Base-by-base conservation (phyloP, 768 basidiomycete species). In the Podaxis sp. region DNA sequence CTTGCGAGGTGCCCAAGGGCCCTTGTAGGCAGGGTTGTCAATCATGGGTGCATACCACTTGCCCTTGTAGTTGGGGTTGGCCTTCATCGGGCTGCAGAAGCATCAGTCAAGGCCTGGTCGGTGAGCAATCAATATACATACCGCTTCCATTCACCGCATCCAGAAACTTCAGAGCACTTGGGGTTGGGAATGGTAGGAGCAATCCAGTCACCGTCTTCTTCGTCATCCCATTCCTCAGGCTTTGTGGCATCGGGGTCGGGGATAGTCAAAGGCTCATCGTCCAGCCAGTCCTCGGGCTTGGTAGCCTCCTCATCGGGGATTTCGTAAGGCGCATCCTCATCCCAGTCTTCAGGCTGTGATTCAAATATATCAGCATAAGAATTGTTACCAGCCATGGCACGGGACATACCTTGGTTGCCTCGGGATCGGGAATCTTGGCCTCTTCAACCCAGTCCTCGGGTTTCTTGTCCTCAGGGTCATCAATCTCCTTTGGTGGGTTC, bases 151-250 rank as follows among this genome's bases (percentile, higher is more conserved):
- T 89, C 88, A 71, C 97, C 97, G 71, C 97, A 99, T 30, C 97
- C 97, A 69, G 95, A 86, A 64, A 87, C 96, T 60, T 88, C 90
- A 66, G 86, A 80, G 73, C 97, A 99, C 73, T 87, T 90, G 66
- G 96, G 93, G 84, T 99, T 99, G 63, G 84, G 77, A 61, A 99
- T 81, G 61, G 87, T 87, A 33, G 97, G 96, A 6, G 96, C 84
- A 66, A 99, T 86, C 95, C 95, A 99, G 73, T 99, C 96, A 74
- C 97, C 97, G 68, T 99, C 96, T 74, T 99, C 97, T 73, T 98
- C 97, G 69, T 98, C 96, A 70, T 97, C 95, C 97, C 97, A 99
- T 76, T 99, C 97, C 73, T 99, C 97, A 5, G 97, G 97, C 81
- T 97, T 98, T 76, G 89, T 86, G 44, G 92, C 86, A 66, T 94